These are phyloP conservation scores for Lactifluus rugatus DNA, from an alignment of 768 basidiomycete species.

Conservation along the genomic window DNA sequence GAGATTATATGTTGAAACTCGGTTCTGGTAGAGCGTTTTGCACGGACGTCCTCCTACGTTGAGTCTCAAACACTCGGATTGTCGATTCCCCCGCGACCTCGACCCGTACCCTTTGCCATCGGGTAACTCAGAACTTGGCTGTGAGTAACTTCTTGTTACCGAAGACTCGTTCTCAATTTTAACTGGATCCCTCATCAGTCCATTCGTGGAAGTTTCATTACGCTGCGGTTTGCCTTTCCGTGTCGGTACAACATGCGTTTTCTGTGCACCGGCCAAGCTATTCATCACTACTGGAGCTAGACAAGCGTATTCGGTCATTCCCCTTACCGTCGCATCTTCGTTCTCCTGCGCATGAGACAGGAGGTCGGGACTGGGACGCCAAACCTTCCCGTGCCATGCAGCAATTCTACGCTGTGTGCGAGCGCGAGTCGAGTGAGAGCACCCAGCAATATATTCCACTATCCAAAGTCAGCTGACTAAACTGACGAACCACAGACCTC, in stretches of 20 bases:
- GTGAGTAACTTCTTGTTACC: conserved; percentile 26
- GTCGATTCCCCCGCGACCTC: conserved; percentile 41
- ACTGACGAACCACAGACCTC: conserved; percentile 13
- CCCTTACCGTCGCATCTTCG: conserved; percentile 37
- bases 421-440: conserved; percentile 41
- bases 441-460: neutral
- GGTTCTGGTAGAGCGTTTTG: conserved; percentile 32
- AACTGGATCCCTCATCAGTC: conserved; percentile 7
- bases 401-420: conserved; percentile 34
- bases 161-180: neutral
- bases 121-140: conserved; percentile 34
- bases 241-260: conserved; percentile 36
- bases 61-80: conserved; percentile 40
- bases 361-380: conserved; percentile 31
- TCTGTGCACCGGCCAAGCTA: conserved; percentile 33
- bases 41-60: conserved; percentile 43
- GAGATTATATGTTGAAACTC: neutral
- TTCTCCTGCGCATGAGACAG: conserved; percentile 29
- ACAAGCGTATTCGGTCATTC: conserved; percentile 43
- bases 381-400: conserved; percentile 34
- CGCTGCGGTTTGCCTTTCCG: conserved; percentile 35
- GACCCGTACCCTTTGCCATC: conserved; percentile 26
- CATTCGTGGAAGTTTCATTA: conserved; percentile 38
- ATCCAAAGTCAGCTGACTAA: neutral
- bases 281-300: conserved; percentile 37